Evolutionary conservation across 116 monocot genomes (phyloP), one percentile per base, ranked within the genome.

Genomic region (Trichopus zeylanicus): DNA sequence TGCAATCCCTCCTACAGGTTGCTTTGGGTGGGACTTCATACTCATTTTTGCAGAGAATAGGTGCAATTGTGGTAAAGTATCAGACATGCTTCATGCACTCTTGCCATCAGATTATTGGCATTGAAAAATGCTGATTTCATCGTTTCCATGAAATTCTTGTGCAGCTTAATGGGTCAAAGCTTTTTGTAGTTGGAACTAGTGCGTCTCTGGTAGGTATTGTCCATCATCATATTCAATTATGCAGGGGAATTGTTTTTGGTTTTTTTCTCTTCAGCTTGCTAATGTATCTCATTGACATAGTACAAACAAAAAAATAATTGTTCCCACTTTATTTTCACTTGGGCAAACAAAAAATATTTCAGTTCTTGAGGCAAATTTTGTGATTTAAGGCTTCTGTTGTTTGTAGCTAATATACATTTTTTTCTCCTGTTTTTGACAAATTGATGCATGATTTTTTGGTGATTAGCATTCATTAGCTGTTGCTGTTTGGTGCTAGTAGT

Each of bases 141-240:
- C n/a, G 42, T 42, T 13, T 21, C 23, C 8, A 46, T 46, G 49
- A 22, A 49, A 19, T 49, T 22, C 22, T 49, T 22, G 8, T 22
- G 59, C 79, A 98, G 98, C 67, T 80, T 31, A 98, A 98, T 83
- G 87, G 88, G 29, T 46, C 80, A 48, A 98, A 91, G 64, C 98
- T 98, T 60, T 85, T 98, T 68, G 70, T 69, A 46, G 98, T 98
- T 42, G 98, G 98, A 49, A 91, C 98, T 18, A 56, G 78, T 60
- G 91, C 98, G 75, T 98, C 98, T 51, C 64, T 98, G 85, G 98
- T 98, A 87, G 23, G 57, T 12, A 46, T 28, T 19, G 10, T 22
- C 31, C 6, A 9, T 20, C 19, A 30, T n/a, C n/a, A 6, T 56
- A 6, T 31, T 31, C 18, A 5, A 1, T 28, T n/a, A n/a, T n/a